Conservation (phyloP, 805 yeast species). For the Pichia phayaonensis region DNA sequence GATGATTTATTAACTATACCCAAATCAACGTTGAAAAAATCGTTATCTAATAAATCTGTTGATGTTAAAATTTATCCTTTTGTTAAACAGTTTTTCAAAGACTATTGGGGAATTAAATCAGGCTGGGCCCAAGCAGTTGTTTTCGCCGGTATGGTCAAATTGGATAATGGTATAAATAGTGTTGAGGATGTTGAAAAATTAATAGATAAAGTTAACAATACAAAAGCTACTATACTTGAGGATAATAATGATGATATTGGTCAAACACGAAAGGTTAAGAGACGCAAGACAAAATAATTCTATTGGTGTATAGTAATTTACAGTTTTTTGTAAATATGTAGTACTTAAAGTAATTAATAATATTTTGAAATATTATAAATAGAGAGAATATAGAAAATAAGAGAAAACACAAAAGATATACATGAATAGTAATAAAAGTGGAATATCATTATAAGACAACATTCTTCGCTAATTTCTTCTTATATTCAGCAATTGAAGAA, state of each 20-base stretch:
- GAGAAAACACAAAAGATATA: not conserved
- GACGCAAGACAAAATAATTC: not conserved
- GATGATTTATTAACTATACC: slow-evolving; percentile 23
- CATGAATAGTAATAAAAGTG: not conserved
- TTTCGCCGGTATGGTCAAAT: slow-evolving; percentile 70
- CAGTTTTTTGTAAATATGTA: not conserved
- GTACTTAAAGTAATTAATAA: not conserved
- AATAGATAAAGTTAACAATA: not conserved
- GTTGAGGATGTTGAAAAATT: slow-evolving; percentile 5
- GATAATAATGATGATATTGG: not conserved
- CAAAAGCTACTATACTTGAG: too few relatives aligned
- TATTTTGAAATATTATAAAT: not conserved
- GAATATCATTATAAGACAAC: slow-evolving; percentile 52
- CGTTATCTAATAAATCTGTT: slow-evolving; percentile 10
- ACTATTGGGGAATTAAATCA: slow-evolving; percentile 82
- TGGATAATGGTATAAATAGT: slow-evolving; percentile 57
- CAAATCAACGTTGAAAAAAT: slow-evolving; percentile 4
- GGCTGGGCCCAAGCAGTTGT: slow-evolving; percentile 99
- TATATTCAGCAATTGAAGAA: slow-evolving; percentile 82
- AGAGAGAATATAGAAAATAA: not conserved
- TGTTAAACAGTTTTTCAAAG: slow-evolving; percentile 34
- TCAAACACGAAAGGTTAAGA: not conserved
- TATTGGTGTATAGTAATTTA: too few relatives aligned
- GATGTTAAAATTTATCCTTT: slow-evolving; percentile 40
- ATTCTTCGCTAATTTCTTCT: slow-evolving; percentile 87